A percentile compares a stretch with the other conserved stretches of the same genome.
These are phyloP conservation scores for Pelargonium nanum DNA, from an alignment of 345 rosid genomes.

Conservation along the genomic window DNA sequence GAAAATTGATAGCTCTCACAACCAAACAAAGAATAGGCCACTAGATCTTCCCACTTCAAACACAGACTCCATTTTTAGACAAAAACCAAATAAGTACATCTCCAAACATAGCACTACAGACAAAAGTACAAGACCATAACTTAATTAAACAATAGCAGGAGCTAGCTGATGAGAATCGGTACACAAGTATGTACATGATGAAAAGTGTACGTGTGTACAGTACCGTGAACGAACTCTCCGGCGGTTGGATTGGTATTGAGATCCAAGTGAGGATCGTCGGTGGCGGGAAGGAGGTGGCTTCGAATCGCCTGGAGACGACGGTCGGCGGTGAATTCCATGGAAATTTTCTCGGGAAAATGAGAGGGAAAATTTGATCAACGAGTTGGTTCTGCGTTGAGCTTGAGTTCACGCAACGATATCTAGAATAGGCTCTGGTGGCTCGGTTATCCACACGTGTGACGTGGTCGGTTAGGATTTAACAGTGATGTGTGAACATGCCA, in stretches of 20 bases:
- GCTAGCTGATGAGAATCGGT: too few relatives aligned
- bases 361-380: not conserved
- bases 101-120: not conserved
- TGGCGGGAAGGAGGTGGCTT: constrained; percentile 36
- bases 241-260: constrained; percentile 31
- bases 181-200: not conserved
- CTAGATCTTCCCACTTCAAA: not conserved
- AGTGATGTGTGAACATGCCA: not conserved
- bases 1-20: not conserved
- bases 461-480: too few relatives aligned
- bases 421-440: not conserved
- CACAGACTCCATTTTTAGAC: not conserved
- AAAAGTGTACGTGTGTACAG: not conserved
- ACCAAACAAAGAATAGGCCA: not conserved
- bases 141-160: not conserved
- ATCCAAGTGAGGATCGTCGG: constrained; percentile 14
- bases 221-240: constrained; percentile 34
- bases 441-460: not conserved
- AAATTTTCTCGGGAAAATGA: constrained; percentile 11
- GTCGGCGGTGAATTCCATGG: constrained; percentile 34
- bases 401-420: not conserved
- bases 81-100: not conserved
- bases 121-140: not conserved
- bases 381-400: not conserved
- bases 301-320: constrained; percentile 57